These are phyloP conservation scores for Coleophoma cylindrospora DNA, from an alignment of 2,329 filamentous ascomycete genomes.

Conservation along the genomic window DNA sequence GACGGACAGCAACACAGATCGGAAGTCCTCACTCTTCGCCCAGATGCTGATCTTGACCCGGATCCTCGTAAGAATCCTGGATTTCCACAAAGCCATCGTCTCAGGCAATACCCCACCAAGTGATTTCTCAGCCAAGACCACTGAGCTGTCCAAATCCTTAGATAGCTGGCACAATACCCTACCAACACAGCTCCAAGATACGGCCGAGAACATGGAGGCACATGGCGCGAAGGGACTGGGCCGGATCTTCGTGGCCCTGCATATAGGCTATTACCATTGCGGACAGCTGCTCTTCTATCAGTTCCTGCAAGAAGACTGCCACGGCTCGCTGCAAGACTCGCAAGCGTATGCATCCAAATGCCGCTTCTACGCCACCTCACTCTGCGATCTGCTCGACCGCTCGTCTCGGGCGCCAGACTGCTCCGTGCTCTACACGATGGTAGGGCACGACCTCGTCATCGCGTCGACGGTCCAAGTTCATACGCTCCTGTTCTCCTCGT, in stretches of 20 bases:
- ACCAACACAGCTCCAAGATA: conserved; percentile 31
- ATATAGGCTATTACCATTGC: conserved; percentile 42
- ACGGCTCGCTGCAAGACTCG: conserved; percentile 6
- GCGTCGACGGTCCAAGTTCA: conserved; percentile 41
- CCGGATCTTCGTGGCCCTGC: conserved; percentile 36
- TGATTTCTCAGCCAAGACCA: conserved; percentile 5
- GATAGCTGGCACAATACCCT: conserved; percentile 31
- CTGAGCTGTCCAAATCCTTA: conserved; percentile 25
- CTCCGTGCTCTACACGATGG: conserved; percentile 36
- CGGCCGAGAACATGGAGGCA: conserved; percentile 30
- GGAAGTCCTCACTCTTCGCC: conserved; percentile 16
- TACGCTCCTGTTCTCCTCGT: conserved; percentile 34
- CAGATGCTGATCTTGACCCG: conserved; percentile 33
- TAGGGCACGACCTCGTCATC: conserved; percentile 41
- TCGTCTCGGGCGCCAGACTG: conserved; percentile 30
- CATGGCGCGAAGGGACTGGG: conserved; percentile 35
- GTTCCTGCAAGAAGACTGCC: conserved; percentile 31
- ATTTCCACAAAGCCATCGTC: conserved; percentile 29
- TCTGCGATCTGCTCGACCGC: conserved; percentile 35
- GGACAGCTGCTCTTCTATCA: conserved; percentile 42
- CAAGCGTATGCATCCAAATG: conserved; percentile 31
- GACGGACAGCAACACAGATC: not conserved
- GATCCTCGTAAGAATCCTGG: conserved; percentile 35
- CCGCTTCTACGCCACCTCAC: conserved; percentile 31
- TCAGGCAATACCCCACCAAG: conserved; percentile 14